These are phyloP conservation scores for Cladosporium phlei DNA, from an alignment of 2,329 filamentous ascomycete species.

Conservation along the genomic window DNA sequence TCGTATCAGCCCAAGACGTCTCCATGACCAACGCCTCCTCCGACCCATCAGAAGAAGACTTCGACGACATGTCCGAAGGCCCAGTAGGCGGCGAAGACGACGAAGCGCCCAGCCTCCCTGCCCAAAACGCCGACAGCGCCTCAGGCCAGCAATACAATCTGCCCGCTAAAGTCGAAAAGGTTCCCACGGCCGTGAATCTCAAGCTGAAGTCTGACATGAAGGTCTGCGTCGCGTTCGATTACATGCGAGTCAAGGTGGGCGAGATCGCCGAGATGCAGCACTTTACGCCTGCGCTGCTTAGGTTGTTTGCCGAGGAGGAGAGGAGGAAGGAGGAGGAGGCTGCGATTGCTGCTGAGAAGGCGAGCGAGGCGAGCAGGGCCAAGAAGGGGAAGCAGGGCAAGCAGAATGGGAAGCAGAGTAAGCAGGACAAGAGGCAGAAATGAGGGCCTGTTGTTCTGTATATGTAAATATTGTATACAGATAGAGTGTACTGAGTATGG, in stretches of 20 bases:
- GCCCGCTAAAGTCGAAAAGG: slow-evolving; percentile 15
- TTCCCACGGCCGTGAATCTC: slow-evolving; percentile 27
- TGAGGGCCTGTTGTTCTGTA: not conserved
- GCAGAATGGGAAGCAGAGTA: slow-evolving; percentile 7
- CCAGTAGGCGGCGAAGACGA: slow-evolving; percentile 22
- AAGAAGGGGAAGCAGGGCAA: slow-evolving; percentile 10
- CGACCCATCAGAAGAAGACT: slow-evolving; percentile 19
- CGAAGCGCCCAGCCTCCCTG: slow-evolving; percentile 23
- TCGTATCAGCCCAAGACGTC: slow-evolving; percentile 20
- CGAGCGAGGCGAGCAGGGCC: not conserved
- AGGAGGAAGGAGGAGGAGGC: slow-evolving; percentile 15
- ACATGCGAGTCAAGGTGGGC: slow-evolving; percentile 67
- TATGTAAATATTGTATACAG: not conserved
- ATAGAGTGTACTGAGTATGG: too few species aligned
- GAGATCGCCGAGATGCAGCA: slow-evolving; percentile 64
- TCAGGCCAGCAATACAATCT: slow-evolving; percentile 21
- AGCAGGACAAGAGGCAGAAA: slow-evolving; percentile 1
- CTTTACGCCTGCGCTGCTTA: slow-evolving; percentile 56
- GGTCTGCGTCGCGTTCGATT: slow-evolving; percentile 71
- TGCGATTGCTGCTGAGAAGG: not conserved
- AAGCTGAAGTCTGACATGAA: slow-evolving; percentile 52
- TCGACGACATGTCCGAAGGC: not conserved
- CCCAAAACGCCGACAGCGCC: slow-evolving; percentile 16
- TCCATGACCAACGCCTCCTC: slow-evolving; percentile 17
- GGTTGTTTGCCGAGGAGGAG: slow-evolving; percentile 49